A percentile compares a stretch with the other conserved stretches of the same genome.
Conservation (phyloP, 1,284 basidiomycete genomes). For the Microbotryum scabiosae region DNA sequence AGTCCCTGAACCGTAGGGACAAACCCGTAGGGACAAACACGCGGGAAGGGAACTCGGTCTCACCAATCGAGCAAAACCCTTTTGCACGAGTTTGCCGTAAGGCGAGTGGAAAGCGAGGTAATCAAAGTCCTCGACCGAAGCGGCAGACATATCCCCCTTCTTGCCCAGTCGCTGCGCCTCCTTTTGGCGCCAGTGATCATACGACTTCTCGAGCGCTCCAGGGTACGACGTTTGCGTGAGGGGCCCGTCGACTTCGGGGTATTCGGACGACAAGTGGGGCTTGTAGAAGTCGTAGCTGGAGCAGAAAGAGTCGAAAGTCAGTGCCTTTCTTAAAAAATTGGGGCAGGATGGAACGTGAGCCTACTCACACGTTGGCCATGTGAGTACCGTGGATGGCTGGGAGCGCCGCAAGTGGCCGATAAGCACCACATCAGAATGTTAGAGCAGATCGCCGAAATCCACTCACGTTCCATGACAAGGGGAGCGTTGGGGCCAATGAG, state of each 20-base stretch:
- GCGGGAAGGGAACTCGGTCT: slow-evolving; percentile 27
- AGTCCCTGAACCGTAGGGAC: too few species aligned
- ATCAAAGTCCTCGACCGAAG: slow-evolving; percentile 41
- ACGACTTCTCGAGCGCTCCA: slow-evolving; percentile 83
- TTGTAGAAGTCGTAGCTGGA: slow-evolving; percentile 75
- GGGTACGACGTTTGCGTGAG: slow-evolving; percentile 94
- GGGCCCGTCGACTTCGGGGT: slow-evolving; percentile 95
- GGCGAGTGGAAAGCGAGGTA: slow-evolving; percentile 53
- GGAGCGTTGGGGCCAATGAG: slow-evolving; percentile 95
- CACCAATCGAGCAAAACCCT: slow-evolving; percentile 82
- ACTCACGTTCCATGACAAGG: slow-evolving; percentile 86
- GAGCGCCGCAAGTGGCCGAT: neutral
- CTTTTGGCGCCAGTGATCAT: slow-evolving; percentile 79
- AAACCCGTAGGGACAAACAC: too few species aligned
- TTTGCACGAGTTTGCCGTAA: slow-evolving; percentile 97
- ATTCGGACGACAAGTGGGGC: slow-evolving; percentile 83
- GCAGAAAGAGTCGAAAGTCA: neutral
- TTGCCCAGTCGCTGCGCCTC: slow-evolving; percentile 44
- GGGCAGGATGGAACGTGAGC: too few species aligned
- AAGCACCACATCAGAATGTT: neutral
- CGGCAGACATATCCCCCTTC: slow-evolving; percentile 23
- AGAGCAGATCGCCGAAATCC: neutral
- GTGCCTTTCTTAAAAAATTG: neutral
- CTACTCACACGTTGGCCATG: slow-evolving; percentile 87
- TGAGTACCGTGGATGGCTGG: slow-evolving; percentile 90